These are phyloP conservation scores for Candida xiaguanensis DNA, from an alignment of 805 yeast genomes.

Conservation along the genomic window DNA sequence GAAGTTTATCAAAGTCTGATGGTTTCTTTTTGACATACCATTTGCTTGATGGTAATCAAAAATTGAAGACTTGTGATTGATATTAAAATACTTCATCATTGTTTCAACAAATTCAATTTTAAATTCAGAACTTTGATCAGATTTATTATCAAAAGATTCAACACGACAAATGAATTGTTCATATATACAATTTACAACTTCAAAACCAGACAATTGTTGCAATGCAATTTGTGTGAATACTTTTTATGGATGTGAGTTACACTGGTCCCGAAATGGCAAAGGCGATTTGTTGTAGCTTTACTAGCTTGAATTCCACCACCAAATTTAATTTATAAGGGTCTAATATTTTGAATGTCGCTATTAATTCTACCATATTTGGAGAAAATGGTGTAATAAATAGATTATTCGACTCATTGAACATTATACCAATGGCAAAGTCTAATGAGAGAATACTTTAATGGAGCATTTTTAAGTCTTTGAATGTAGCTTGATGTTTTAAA, in stretches of 20 bases:
- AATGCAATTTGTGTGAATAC: too few relatives aligned
- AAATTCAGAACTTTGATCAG: constrained; percentile 1
- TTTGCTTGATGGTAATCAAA: not conserved
- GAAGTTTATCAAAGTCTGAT: not conserved
- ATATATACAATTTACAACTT: not conserved
- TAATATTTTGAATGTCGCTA: too few relatives aligned
- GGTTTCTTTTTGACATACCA: not conserved
- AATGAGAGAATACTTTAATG: not conserved
- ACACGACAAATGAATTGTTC: constrained; percentile 1
- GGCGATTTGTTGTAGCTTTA: too few relatives aligned
- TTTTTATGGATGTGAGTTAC: too few relatives aligned
- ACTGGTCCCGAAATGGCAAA: too few relatives aligned
- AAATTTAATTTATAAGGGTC: too few relatives aligned
- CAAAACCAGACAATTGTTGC: not conserved
- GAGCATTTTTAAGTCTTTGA: not conserved
- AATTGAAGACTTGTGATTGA: not conserved
- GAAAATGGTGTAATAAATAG: not conserved
- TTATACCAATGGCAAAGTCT: not conserved
- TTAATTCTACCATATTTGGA: not conserved
- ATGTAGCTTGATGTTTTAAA: not conserved
- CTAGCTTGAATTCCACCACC: too few relatives aligned
- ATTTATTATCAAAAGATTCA: not conserved
- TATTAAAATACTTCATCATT: not conserved
- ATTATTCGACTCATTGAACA: not conserved
- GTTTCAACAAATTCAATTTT: not conserved